Conservation (phyloP, 2,329 filamentous ascomycete species). For the Neoascochyta sp. region DNA sequence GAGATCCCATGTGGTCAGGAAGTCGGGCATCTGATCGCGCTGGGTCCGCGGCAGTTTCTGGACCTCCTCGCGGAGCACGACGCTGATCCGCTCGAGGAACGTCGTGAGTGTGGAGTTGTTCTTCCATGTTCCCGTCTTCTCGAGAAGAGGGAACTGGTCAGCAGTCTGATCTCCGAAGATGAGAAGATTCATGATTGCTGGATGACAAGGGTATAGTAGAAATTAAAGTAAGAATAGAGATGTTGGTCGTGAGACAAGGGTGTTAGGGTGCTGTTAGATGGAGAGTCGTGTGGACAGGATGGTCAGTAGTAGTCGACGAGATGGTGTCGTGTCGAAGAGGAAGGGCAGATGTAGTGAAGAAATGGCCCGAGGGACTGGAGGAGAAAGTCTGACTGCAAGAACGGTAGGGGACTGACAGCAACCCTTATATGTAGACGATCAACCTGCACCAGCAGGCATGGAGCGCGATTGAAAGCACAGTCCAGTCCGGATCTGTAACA, state of each 20-base stretch:
- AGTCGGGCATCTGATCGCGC: constrained; percentile 58
- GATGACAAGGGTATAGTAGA: constrained; percentile 23
- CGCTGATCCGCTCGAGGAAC: constrained; percentile 58
- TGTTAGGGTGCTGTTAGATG: neutral
- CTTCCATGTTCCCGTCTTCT: constrained; percentile 47
- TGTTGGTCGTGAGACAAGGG: constrained; percentile 1
- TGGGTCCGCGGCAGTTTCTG: constrained; percentile 56
- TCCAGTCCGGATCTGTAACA: constrained; percentile 38
- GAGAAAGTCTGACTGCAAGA: constrained; percentile 19
- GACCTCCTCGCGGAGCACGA: constrained; percentile 59
- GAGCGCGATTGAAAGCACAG: constrained; percentile 37
- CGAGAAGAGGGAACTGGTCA: constrained; percentile 61
- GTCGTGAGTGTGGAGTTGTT: constrained; percentile 58
- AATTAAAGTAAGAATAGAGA: constrained; percentile 10
- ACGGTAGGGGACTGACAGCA: constrained; percentile 22
- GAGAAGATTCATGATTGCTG: constrained; percentile 48
- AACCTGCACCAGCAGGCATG: constrained; percentile 21
- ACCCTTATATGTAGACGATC: constrained; percentile 38
- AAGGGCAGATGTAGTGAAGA: constrained; percentile 12
- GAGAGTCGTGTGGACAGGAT: constrained; percentile 2
- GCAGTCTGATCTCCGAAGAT: constrained; percentile 70
- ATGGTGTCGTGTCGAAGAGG: constrained; percentile 8
- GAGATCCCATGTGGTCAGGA: constrained; percentile 60
- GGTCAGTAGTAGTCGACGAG: constrained; percentile 6
- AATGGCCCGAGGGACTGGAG: constrained; percentile 26